Base-by-base conservation (phyloP, 345 rosid genomes). In the Populus pruinosa region DNA sequence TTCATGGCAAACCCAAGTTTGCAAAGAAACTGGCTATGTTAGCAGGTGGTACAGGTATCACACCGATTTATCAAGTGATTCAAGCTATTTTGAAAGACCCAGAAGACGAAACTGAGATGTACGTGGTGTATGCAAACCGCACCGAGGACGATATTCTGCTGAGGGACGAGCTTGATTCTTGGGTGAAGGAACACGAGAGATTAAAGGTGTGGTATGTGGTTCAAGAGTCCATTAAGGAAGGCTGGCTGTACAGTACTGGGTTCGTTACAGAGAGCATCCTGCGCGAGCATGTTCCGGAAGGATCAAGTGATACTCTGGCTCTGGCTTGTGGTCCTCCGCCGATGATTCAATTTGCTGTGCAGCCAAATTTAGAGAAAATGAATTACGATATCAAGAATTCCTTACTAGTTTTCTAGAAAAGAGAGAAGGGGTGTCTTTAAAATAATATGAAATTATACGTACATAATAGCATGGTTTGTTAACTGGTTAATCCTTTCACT, bases 241-340 rank as follows among this genome's bases (percentile, higher is more conserved):
- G 90, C n/a, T 96, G 99, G 99, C 76, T 71, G 8, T 92, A 92
- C 47, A 92, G 98, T 71, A 70, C 81, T 0, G 99, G 99, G 16
- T 90, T 86, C 82, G 61, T 96, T 38, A 90, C 90, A 2, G 97
- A 93, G 76, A 79, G 43, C n/a, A 81, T 96, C 44, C 70, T 96
- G 76, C 77, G 96, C 70, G 91, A 88, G 70, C 97, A 90, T 56
- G 18, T 91, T 6, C 97, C 98, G 0, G 85, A 74, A 55, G 94
- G 98, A 23, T 82, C 91, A 2, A 80, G 77, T 3, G 93, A 89
- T 0, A 69, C 89, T 5, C 83, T 93, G 12, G 98, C 98, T 0
- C 82, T 96, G 77, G 91, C 94, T 1, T 96, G 98, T 18, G 99
- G 99, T 23, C 98, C 99, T 4, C 99, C 99, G 2, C 96, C 97